These are phyloP conservation scores for Lasiodiplodia citricola DNA, from an alignment of 2,329 filamentous ascomycete species.

Conservation along the genomic window DNA sequence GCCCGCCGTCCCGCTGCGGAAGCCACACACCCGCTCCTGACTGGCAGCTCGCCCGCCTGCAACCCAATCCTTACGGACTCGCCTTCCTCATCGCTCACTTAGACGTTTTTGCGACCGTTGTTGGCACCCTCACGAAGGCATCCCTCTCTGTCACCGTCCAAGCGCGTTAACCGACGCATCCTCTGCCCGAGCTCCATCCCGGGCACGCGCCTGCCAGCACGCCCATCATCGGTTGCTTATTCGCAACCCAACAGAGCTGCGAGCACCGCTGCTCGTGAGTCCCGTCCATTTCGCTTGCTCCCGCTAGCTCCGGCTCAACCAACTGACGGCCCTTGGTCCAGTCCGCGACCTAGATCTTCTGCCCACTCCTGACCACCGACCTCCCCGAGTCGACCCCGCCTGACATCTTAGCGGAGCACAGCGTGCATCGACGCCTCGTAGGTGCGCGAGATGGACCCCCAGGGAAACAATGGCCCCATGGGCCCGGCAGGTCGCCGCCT, in stretches of 20 bases:
- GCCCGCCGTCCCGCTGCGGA: slow-evolving; percentile 34
- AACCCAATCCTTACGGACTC: slow-evolving; percentile 36
- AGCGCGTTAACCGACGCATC: slow-evolving; percentile 26
- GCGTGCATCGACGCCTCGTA: slow-evolving; percentile 12
- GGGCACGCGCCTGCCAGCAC: slow-evolving; percentile 23
- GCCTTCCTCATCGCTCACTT: slow-evolving; percentile 36
- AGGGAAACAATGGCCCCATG: slow-evolving; percentile 59
- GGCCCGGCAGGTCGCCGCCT: slow-evolving; percentile 86
- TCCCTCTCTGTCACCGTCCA: slow-evolving; percentile 25
- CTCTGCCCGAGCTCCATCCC: slow-evolving; percentile 25
- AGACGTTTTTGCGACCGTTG: slow-evolving; percentile 30
- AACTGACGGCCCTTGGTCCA: slow-evolving; percentile 17
- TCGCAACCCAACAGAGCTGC: slow-evolving; percentile 19
- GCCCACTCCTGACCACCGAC: slow-evolving; percentile 20
- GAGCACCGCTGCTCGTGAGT: slow-evolving; percentile 23
- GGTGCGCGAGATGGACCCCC: slow-evolving; percentile 49
- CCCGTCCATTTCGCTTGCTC: slow-evolving; percentile 23
- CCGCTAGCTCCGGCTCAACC: slow-evolving; percentile 24
- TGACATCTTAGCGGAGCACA: slow-evolving; percentile 16
- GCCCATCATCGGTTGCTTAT: slow-evolving; percentile 20
- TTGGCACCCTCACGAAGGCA: slow-evolving; percentile 26
- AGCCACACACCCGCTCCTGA: slow-evolving; percentile 40
- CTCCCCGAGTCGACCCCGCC: slow-evolving; percentile 21
- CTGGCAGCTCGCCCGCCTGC: slow-evolving; percentile 38
- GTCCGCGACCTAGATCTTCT: slow-evolving; percentile 20